Percentiles rank a stretch among this genome's conserved stretches.
Conservation (phyloP, 192 early-diverging fungal species). For the Pilobolus umbonatus region DNA sequence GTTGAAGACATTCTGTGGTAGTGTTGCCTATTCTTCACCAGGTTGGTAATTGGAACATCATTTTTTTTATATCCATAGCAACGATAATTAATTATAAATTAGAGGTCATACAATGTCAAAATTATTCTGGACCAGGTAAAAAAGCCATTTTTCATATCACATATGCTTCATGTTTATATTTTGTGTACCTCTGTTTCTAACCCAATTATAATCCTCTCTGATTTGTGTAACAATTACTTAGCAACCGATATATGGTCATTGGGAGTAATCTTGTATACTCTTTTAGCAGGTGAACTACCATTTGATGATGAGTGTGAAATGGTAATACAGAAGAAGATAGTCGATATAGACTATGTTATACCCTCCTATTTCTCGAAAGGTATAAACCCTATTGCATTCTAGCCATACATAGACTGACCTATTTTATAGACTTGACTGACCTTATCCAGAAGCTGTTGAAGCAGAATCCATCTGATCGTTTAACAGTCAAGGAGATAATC, state of each 20-base stretch:
- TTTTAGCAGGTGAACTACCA: slow-evolving; percentile 76
- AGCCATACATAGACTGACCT: too few relatives aligned
- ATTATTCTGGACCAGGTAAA: slow-evolving; percentile 72
- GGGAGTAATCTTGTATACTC: slow-evolving; percentile 86
- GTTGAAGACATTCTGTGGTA: slow-evolving; percentile 60
- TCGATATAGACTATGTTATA: slow-evolving; percentile 66
- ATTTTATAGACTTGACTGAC: slow-evolving; percentile 53
- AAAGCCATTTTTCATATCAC: not conserved
- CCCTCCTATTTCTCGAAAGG: slow-evolving; percentile 53
- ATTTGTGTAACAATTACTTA: not conserved
- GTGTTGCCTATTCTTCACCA: slow-evolving; percentile 73
- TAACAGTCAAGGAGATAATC: slow-evolving; percentile 58
- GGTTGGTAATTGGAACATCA: slow-evolving; percentile 33
- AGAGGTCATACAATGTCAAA: slow-evolving; percentile 73
- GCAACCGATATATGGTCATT: slow-evolving; percentile 92
- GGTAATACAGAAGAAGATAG: slow-evolving; percentile 62
- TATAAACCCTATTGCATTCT: too few relatives aligned
- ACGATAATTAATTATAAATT: not conserved
- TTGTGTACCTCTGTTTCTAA: slow-evolving; percentile 21
- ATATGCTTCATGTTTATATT: not conserved
- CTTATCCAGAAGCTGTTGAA: slow-evolving; percentile 64
- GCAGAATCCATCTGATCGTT: slow-evolving; percentile 56
- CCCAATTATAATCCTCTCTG: slow-evolving; percentile 18
- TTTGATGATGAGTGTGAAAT: slow-evolving; percentile 79
- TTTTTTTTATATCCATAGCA: slow-evolving; percentile 1